These are phyloP conservation scores for Microthlaspi erraticum DNA, from an alignment of 345 rosid species.

Conservation along the genomic window DNA sequence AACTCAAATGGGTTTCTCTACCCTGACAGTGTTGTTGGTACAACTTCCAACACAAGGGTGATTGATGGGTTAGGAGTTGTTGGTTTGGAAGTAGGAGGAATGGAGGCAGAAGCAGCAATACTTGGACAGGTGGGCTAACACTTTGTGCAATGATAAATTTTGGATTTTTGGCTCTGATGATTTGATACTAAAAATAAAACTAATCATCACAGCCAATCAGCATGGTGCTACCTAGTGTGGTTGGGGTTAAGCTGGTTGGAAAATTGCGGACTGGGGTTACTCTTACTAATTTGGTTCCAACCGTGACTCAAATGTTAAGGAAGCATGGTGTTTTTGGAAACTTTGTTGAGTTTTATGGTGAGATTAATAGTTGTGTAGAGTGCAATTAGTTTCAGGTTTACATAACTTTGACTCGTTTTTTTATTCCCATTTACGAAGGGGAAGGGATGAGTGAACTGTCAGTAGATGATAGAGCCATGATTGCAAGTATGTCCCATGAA, in stretches of 20 bases:
- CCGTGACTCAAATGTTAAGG: conserved; percentile 69
- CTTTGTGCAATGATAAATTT: conserved; percentile 47
- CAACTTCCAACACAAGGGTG: conserved; percentile 78
- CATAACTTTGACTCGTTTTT: background rate
- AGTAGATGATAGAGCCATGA: conserved; percentile 70
- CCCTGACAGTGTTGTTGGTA: conserved; percentile 82
- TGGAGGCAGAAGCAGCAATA: conserved; percentile 78
- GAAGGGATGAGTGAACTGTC: conserved; percentile 68
- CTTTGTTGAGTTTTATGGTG: conserved; percentile 79
- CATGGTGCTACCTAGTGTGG: conserved; percentile 78
- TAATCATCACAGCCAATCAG: conserved; percentile 66
- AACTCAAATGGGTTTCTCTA: conserved; percentile 61
- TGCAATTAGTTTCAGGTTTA: background rate
- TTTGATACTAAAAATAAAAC: conserved; percentile 8
- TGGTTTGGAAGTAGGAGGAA: conserved; percentile 84
- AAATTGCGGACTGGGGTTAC: conserved; percentile 62
- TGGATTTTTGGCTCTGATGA: conserved; percentile 29
- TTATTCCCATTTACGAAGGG: conserved; percentile 43
- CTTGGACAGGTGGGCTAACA: conserved; percentile 66
- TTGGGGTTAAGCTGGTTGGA: conserved; percentile 67
- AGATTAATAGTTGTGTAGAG: background rate
- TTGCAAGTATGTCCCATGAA: conserved; percentile 78
- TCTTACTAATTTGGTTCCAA: conserved; percentile 73
- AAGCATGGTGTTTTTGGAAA: conserved; percentile 81
- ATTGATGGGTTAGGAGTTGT: conserved; percentile 74